Evolutionary conservation across 2,329 filamentous ascomycete species (phyloP).

Genomic region (Raffaelea arxii): DNA sequence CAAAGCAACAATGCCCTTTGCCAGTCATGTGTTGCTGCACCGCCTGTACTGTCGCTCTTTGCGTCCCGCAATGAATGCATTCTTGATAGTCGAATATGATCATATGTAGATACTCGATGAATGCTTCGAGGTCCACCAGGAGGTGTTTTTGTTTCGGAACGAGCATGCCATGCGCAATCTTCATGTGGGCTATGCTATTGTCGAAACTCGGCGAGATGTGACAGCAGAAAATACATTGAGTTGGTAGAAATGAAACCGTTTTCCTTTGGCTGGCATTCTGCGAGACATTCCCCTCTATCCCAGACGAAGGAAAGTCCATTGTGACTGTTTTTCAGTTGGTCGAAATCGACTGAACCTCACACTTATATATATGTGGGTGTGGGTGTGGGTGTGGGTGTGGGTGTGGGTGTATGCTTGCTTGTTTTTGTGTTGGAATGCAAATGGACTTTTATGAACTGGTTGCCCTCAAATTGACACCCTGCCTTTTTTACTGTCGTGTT

Average conservation of each 20-base stretch:
- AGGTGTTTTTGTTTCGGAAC: constrained; percentile 29
- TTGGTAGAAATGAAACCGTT: constrained; percentile 3
- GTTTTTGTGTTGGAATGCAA: no score
- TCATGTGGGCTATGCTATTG: constrained; percentile 37
- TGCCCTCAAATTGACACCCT: no score
- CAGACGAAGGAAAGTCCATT: no score
- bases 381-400: no score
- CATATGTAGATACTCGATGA: constrained; percentile 37
- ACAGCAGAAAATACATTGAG: constrained; percentile 34
- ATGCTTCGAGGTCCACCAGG: constrained; percentile 33
- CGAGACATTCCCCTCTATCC: no score
- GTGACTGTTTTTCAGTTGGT: no score
- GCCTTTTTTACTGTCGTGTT: no score
- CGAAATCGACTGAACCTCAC: no score
- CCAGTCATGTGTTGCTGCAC: constrained; percentile 41
- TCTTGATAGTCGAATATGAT: constrained; percentile 37
- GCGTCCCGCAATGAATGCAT: constrained; percentile 39
- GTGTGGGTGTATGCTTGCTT: no score
- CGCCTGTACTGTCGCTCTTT: constrained; percentile 29
- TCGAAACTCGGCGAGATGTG: constrained; percentile 19
- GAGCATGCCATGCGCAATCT: constrained; percentile 33
- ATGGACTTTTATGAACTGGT: no score
- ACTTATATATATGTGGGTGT: no score
- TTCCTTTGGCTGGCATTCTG: no score
- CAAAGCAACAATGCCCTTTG: constrained; percentile 37